These are phyloP conservation scores for Talaromyces adpressus DNA, from an alignment of 495 filamentous ascomycete species.

Conservation along the genomic window DNA sequence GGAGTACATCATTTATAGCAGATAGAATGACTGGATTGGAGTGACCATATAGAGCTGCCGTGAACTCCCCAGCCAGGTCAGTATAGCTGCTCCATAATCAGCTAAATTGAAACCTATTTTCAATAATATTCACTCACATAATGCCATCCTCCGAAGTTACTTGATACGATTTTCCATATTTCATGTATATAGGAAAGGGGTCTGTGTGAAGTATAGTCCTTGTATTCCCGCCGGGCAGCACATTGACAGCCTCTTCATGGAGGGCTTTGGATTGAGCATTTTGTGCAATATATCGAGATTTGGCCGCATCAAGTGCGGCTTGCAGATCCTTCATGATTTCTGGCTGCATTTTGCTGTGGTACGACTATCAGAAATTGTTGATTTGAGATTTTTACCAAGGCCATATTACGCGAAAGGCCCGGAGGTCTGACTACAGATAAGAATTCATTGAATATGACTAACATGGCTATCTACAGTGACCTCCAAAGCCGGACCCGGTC, in stretches of 20 bases:
- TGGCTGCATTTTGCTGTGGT: not conserved
- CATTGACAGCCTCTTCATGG: not conserved
- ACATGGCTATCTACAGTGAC: not conserved
- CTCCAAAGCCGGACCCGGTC: not conserved
- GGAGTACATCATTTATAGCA: slow-evolving; percentile 28
- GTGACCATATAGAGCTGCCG: slow-evolving; percentile 49
- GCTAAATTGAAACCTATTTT: not conserved
- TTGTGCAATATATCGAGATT: not conserved
- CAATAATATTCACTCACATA: not conserved
- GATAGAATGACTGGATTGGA: slow-evolving; percentile 33
- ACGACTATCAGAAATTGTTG: not conserved
- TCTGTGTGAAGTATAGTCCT: slow-evolving; percentile 46
- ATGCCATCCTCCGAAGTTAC: not conserved
- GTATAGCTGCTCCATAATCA: not conserved
- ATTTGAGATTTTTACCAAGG: not conserved
- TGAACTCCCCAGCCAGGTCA: slow-evolving; percentile 46
- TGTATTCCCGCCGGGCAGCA: slow-evolving; percentile 55
- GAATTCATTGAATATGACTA: not conserved
- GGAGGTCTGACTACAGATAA: not conserved
- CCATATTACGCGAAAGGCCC: not conserved
- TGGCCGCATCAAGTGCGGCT: not conserved
- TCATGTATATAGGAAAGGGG: slow-evolving; percentile 47
- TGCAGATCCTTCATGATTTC: not conserved
- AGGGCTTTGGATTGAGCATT: not conserved
- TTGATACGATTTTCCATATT: not conserved